phyloP scores from a whole-genome alignment of 352 stramenopile genomes.

The Elongisporangium anandrum region DNA sequence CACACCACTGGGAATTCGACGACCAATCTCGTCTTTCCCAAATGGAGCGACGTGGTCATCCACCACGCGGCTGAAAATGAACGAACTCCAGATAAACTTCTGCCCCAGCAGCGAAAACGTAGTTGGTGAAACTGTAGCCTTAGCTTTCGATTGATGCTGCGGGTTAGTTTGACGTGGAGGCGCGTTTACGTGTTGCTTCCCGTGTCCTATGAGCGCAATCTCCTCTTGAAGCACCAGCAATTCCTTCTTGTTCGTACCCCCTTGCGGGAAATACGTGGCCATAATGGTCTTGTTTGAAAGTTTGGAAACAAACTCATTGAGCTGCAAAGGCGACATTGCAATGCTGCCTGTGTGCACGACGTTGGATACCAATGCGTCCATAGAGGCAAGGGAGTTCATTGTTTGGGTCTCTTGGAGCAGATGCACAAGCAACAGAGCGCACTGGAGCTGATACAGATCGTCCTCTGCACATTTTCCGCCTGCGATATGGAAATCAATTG shows the following conservation, averaged over 20 bases:
- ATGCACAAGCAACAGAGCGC: not conserved
- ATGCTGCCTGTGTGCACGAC: not conserved
- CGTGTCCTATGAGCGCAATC: constrained; percentile 6
- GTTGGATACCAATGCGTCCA: not conserved
- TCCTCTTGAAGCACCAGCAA: constrained; percentile 6
- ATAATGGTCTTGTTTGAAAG: not conserved
- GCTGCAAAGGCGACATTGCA: not conserved
- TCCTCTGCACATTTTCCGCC: not conserved
- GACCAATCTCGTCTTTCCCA: constrained; percentile 7
- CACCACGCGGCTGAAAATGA: constrained; percentile 17
- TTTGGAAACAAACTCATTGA: too few species aligned
- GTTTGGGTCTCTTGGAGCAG: not conserved
- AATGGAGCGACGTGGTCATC: constrained; percentile 12
- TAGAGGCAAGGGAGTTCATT: not conserved
- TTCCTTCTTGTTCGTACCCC: not conserved
- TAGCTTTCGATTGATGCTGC: not conserved
- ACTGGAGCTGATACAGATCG: not conserved
- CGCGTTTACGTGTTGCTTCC: constrained; percentile 11
- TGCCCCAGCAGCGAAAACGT: constrained; percentile 17
- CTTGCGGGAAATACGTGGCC: not conserved
- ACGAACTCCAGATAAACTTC: constrained; percentile 20
- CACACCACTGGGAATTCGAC: constrained; percentile 21
- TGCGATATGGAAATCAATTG: too few species aligned
- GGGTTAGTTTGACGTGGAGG: constrained; percentile 4
- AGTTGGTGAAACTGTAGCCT: constrained; percentile 1